These are phyloP conservation scores for Torulaspora pretoriensis DNA, from an alignment of 1,139 yeast genomes.

Conservation along the genomic window DNA sequence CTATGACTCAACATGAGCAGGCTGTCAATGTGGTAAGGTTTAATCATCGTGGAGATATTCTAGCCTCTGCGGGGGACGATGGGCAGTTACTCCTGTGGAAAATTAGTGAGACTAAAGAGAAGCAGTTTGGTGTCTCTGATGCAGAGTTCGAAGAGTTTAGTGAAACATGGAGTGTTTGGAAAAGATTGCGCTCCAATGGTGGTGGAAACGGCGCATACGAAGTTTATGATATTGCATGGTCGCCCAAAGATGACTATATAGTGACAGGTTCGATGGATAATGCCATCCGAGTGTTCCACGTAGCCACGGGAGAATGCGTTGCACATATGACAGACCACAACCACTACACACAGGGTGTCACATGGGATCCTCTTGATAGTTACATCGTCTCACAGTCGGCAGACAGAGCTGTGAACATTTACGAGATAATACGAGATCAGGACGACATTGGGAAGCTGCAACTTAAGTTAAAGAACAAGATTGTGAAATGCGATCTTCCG, in stretches of 20 bases:
- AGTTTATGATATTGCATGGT: constrained; percentile 88
- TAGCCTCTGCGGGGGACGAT: constrained; percentile 95
- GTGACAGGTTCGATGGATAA: constrained; percentile 95
- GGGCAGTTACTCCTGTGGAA: constrained; percentile 84
- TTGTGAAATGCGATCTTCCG: constrained; percentile 32
- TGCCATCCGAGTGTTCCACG: constrained; percentile 62
- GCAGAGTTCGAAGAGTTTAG: constrained; percentile 45
- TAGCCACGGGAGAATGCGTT: constrained; percentile 54
- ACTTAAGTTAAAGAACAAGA: constrained; percentile 28
- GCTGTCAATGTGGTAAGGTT: constrained; percentile 91
- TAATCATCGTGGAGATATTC: constrained; percentile 53
- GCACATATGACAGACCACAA: constrained; percentile 66
- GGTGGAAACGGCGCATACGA: constrained; percentile 44
- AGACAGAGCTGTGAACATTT: constrained; percentile 74
- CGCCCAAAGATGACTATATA: constrained; percentile 70
- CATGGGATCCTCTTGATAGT: constrained; percentile 86
- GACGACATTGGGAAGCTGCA: constrained; percentile 14
- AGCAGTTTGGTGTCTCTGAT: constrained; percentile 39
- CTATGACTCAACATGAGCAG: constrained; percentile 83
- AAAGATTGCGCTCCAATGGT: constrained; percentile 24
- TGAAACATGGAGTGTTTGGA: constrained; percentile 62
- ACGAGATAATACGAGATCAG: constrained; percentile 35
- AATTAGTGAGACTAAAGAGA: constrained; percentile 48
- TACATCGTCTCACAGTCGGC: constrained; percentile 85
- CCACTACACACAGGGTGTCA: constrained; percentile 92